These are phyloP conservation scores for Arctium lappa DNA, from an alignment of 129 eudicot species.

Conservation along the genomic window DNA sequence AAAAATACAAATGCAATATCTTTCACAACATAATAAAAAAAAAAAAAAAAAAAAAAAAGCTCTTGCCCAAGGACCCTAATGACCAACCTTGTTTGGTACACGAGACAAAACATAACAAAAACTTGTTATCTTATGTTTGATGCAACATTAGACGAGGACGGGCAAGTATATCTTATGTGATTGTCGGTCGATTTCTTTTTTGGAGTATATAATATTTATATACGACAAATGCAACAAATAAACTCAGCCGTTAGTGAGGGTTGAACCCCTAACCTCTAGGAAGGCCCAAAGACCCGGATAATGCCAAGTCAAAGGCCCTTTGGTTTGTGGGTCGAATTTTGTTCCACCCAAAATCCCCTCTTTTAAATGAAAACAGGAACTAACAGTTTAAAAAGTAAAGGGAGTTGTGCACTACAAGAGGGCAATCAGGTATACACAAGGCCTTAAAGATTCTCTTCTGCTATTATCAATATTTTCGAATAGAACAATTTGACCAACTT, in stretches of 20 bases:
- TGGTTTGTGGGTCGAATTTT: not conserved
- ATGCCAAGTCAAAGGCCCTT: not conserved
- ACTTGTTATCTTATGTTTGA: not conserved
- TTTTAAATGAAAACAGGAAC: constrained; percentile 1
- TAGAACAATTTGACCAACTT: constrained; percentile 17
- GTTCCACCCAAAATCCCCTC: constrained; percentile 19
- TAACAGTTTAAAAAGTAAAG: constrained; percentile 5
- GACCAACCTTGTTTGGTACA: not conserved
- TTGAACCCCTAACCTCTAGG: not conserved
- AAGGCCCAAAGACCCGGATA: not conserved
- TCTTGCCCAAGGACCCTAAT: no score
- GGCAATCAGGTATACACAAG: constrained; percentile 27
- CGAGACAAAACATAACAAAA: not conserved
- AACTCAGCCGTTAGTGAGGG: not conserved
- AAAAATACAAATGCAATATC: not conserved
- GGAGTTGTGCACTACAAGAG: constrained; percentile 29
- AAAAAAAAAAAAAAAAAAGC: no score
- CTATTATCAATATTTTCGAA: constrained; percentile 19
- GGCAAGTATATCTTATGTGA: not conserved
- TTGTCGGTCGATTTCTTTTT: not conserved
- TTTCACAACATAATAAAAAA: no score
- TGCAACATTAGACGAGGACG: no score
- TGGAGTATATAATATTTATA: not conserved
- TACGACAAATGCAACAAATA: not conserved
- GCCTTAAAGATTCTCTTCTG: constrained; percentile 19